Evolutionary conservation across 345 rosid species (phyloP).

Genomic region (Acer negundo): DNA sequence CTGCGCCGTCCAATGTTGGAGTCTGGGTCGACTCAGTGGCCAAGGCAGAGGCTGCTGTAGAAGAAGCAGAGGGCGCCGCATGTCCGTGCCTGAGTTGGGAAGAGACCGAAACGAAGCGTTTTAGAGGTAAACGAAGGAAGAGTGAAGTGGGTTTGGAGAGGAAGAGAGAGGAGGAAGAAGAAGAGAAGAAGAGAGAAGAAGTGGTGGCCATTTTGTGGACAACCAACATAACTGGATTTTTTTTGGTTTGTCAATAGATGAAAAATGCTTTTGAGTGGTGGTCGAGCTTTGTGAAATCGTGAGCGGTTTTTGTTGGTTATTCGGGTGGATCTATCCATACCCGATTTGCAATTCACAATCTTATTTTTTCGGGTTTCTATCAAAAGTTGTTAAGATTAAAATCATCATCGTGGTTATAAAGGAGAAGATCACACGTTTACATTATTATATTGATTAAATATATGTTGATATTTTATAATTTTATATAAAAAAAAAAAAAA

Average conservation of each 20-base stretch:
- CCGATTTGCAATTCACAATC: background rate
- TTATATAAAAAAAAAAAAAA: no score
- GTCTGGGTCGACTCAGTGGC: conserved; percentile 40
- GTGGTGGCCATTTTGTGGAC: conserved; percentile 46
- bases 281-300: background rate
- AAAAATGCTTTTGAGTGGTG: conserved; percentile 12
- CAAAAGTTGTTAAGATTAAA: no score
- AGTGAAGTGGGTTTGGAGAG: conserved; percentile 36
- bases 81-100: conserved; percentile 31
- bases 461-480: no score
- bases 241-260: background rate
- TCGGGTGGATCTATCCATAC: background rate
- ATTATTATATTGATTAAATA: no score
- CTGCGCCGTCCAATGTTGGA: conserved; percentile 23
- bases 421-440: no score
- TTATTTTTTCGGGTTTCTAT: no score
- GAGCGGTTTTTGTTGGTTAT: background rate
- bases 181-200: conserved; percentile 46
- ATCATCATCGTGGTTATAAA: no score
- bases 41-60: conserved; percentile 44
- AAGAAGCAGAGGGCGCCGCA: conserved; percentile 17
- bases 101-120: conserved; percentile 42
- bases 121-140: conserved; percentile 38
- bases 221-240: background rate
- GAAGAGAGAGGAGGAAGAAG: conserved; percentile 36